These are phyloP conservation scores for Dioscorea zingiberensis DNA, from an alignment of 106 monocot genomes.

Conservation along the genomic window DNA sequence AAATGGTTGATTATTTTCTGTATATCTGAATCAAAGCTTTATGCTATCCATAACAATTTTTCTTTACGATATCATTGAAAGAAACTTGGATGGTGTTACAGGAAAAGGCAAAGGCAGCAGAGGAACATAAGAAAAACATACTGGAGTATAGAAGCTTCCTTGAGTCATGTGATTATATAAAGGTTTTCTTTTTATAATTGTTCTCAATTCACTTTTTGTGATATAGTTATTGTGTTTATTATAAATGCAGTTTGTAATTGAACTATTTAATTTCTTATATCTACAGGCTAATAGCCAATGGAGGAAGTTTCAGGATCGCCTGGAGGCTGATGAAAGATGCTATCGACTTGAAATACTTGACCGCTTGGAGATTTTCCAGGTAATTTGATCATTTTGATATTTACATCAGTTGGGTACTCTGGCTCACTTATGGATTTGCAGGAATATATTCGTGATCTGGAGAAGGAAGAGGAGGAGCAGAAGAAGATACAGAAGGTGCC, in stretches of 20 bases:
- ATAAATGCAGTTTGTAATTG: not conserved
- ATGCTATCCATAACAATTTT: not conserved
- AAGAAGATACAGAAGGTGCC: slow-evolving; percentile 77
- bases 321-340: slow-evolving; percentile 96
- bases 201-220: not conserved
- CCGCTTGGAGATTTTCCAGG: slow-evolving; percentile 91
- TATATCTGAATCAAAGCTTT: too few relatives aligned
- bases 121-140: slow-evolving; percentile 78
- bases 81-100: slow-evolving; percentile 9
- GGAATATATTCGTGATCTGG: slow-evolving; percentile 90
- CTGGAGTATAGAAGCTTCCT: slow-evolving; percentile 80
- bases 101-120: slow-evolving; percentile 84
- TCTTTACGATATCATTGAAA: not conserved
- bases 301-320: slow-evolving; percentile 89
- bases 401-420: not conserved
- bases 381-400: slow-evolving; percentile 13
- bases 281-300: slow-evolving; percentile 72
- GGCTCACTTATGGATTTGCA: slow-evolving; percentile 26
- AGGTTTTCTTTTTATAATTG: slow-evolving; percentile 37
- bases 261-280: not conserved
- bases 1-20: too few relatives aligned
- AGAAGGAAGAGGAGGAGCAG: slow-evolving; percentile 96
- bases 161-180: slow-evolving; percentile 91
- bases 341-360: slow-evolving; percentile 88
- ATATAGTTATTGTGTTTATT: too few relatives aligned